Percentiles rank a stretch among this genome's conserved stretches.
Evolutionary conservation across 495 filamentous ascomycete genomes (phyloP).

Genomic region (Hypomontagnella monticulosa): DNA sequence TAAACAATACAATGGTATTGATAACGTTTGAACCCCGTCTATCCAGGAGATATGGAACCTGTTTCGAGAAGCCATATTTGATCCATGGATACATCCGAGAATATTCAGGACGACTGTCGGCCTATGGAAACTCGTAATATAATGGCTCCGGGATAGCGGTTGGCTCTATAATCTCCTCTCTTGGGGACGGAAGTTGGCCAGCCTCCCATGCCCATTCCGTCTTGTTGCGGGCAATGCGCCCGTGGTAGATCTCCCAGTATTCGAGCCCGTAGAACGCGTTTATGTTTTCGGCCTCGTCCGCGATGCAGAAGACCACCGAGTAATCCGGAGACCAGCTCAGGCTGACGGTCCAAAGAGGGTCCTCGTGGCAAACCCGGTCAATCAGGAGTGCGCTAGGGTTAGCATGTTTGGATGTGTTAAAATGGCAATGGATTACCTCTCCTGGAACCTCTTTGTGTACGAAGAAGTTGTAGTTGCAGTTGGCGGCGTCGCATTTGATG

Average conservation of each 20-base stretch:
- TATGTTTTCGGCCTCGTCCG: neutral
- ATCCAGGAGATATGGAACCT: no score
- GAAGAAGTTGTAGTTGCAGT: slow-evolving; percentile 14
- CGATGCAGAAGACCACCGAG: slow-evolving; percentile 10
- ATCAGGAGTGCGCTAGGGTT: neutral
- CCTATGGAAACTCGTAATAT: no score
- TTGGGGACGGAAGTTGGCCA: slow-evolving; percentile 6
- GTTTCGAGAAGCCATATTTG: no score
- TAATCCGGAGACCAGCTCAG: slow-evolving; percentile 14
- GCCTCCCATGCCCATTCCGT: slow-evolving; percentile 13
- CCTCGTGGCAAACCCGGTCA: neutral
- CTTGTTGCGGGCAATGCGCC: slow-evolving; percentile 1
- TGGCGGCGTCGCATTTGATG: slow-evolving; percentile 3
- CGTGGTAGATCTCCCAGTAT: slow-evolving; percentile 5
- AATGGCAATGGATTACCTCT: slow-evolving; percentile 1
- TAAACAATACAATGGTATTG: no score
- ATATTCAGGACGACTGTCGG: no score
- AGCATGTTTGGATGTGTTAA: neutral
- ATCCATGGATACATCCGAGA: no score
- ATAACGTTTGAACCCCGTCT: no score
- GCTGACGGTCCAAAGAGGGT: slow-evolving; percentile 5
- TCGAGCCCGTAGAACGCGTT: slow-evolving; percentile 17
- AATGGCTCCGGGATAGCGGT: neutral
- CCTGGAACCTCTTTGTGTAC: slow-evolving; percentile 8
- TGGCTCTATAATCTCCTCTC: neutral